A percentile compares a stretch with the other conserved stretches of the same genome.
Evolutionary conservation across 2,329 filamentous ascomycete species (phyloP).

Genomic region (Sclerotinia nivalis): DNA sequence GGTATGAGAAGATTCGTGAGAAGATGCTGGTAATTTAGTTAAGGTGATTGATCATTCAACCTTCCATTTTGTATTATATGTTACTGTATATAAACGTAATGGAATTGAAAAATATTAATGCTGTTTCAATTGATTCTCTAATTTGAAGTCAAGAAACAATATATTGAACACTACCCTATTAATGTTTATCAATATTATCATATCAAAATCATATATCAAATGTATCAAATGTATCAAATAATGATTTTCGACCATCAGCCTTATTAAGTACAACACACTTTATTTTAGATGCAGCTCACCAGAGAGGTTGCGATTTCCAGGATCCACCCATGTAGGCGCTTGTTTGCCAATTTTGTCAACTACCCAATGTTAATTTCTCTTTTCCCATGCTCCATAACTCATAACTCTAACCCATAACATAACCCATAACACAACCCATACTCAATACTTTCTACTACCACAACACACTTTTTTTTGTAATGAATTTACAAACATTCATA

Average conservation of each 20-base stretch:
- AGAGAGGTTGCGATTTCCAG: slow-evolving; percentile 9
- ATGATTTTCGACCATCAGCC: slow-evolving; percentile 18
- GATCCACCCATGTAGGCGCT: slow-evolving; percentile 12
- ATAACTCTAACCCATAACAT: neutral
- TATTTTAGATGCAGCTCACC: slow-evolving; percentile 9
- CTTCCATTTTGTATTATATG: neutral
- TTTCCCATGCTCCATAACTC: slow-evolving; percentile 1
- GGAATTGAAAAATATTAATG: neutral
- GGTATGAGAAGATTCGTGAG: neutral
- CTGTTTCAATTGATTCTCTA: neutral
- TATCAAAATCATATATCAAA: neutral
- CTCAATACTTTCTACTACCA: neutral
- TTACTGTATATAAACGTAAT: neutral
- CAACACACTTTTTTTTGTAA: slow-evolving; percentile 20
- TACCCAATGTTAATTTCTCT: slow-evolving; percentile 15
- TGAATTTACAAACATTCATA: slow-evolving; percentile 31
- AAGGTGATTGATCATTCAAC: neutral
- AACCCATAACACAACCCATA: neutral
- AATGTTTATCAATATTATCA: neutral
- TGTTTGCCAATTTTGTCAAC: slow-evolving; percentile 22
- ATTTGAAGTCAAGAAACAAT: slow-evolving; percentile 5
- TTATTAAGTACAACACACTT: slow-evolving; percentile 6
- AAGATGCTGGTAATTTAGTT: neutral
- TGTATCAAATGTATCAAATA: neutral
- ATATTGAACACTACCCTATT: neutral